phyloP scores from a whole-genome alignment of 75 land plant genomes.

The Picea glauca region DNA sequence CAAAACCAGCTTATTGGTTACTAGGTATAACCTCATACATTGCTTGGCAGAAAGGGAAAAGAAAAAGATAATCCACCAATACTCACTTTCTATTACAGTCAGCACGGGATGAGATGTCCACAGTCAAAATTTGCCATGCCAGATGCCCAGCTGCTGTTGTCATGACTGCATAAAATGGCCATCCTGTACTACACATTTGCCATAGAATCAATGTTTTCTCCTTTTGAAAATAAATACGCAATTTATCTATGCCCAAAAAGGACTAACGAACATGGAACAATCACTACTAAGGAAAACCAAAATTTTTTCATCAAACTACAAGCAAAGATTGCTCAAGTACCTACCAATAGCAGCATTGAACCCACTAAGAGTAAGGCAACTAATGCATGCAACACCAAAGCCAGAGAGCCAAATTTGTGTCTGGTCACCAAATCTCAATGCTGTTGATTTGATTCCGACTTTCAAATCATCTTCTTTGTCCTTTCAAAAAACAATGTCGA shows the following conservation, averaged over 20 bases:
- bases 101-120: conserved; percentile 67
- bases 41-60: background rate
- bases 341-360: conserved; percentile 79
- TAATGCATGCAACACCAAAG: conserved; percentile 68
- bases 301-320: background rate
- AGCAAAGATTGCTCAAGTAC: conserved; percentile 3
- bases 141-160: conserved; percentile 70
- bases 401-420: conserved; percentile 70
- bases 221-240: background rate
- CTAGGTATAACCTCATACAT: background rate
- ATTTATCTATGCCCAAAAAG: background rate
- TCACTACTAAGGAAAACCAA: no score
- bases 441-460: conserved; percentile 97
- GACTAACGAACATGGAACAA: background rate
- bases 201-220: background rate
- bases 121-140: conserved; percentile 85
- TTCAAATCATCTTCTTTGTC: conserved; percentile 94
- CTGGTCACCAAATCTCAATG: conserved; percentile 79
- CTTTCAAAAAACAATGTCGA: conserved; percentile 17
- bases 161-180: conserved; percentile 79
- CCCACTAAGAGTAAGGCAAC: conserved; percentile 74
- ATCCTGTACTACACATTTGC: conserved; percentile 40
- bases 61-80: background rate
- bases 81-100: conserved; percentile 89
- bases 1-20: background rate